A percentile compares a stretch with the other conserved stretches of the same genome.
phyloP scores from a whole-genome alignment of 78 protist species.

The Goniomonas avonlea region DNA sequence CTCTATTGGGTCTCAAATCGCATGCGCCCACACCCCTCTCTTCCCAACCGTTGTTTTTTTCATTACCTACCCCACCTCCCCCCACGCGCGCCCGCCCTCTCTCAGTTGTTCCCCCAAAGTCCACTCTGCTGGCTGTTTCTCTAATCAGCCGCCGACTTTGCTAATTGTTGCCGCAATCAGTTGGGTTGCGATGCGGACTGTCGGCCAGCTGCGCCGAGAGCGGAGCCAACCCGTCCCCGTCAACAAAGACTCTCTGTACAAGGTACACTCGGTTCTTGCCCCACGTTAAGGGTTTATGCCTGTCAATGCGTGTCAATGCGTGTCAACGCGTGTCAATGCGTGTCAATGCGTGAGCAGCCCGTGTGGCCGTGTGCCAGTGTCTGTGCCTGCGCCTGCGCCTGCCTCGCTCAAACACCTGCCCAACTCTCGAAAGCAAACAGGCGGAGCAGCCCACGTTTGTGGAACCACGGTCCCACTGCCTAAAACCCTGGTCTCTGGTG shows the following conservation, averaged over 20 bases:
- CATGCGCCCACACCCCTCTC: too few relatives aligned
- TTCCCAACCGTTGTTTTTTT: background rate
- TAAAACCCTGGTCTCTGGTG: background rate
- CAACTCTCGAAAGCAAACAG: background rate
- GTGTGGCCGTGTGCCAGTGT: too few relatives aligned
- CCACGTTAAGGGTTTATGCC: slow-evolving; percentile 13
- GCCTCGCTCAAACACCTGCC: background rate
- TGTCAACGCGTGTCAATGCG: too few relatives aligned
- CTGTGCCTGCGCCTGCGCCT: too few relatives aligned
- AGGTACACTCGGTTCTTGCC: too few relatives aligned
- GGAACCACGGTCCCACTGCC: background rate
- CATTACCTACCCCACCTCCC: background rate
- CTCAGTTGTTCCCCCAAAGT: background rate
- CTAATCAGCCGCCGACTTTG: background rate
- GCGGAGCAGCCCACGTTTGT: background rate
- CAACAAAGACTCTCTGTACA: slow-evolving; percentile 62
- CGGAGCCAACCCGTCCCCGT: slow-evolving; percentile 45
- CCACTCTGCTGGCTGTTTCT: background rate
- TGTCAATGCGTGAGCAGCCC: background rate
- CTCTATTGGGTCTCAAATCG: background rate
- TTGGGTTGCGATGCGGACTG: slow-evolving; percentile 59
- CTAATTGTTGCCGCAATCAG: background rate
- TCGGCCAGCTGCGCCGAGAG: slow-evolving; percentile 70
- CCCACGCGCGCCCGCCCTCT: background rate
- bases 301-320: too few relatives aligned